Evolutionary conservation across 1,139 yeast genomes (phyloP).

Genomic region (Geotrichum klebahnii): DNA sequence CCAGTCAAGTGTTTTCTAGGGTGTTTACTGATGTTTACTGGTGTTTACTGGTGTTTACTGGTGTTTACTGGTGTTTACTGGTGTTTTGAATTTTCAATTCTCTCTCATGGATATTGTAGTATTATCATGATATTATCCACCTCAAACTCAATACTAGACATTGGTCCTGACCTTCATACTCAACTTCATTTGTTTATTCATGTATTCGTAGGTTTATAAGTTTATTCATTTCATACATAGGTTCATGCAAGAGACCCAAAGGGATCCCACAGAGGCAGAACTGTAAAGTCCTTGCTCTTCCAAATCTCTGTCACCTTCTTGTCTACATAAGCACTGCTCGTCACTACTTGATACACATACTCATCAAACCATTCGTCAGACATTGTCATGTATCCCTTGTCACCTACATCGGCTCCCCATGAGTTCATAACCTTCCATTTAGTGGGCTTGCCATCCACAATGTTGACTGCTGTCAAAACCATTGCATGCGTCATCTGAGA

Average conservation of each 20-base stretch:
- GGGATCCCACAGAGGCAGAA: slow-evolving; percentile 64
- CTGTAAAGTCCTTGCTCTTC: slow-evolving; percentile 49
- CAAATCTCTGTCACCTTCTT: slow-evolving; percentile 47
- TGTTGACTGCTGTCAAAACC: slow-evolving; percentile 63
- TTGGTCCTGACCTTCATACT: background rate
- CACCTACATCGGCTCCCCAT: slow-evolving; percentile 61
- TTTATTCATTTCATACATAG: background rate
- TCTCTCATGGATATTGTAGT: no score
- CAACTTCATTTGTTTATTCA: background rate
- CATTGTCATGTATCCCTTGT: slow-evolving; percentile 61
- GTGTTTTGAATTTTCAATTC: no score
- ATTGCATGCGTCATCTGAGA: slow-evolving; percentile 67
- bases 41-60: no score
- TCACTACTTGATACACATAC: slow-evolving; percentile 61
- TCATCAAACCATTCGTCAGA: slow-evolving; percentile 65
- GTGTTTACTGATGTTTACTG: no score
- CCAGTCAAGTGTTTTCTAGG: no score
- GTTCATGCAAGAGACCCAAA: slow-evolving; percentile 60
- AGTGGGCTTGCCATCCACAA: slow-evolving; percentile 48
- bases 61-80: no score
- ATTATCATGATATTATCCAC: no score
- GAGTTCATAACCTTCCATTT: slow-evolving; percentile 71
- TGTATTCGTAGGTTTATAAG: background rate
- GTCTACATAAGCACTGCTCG: slow-evolving; percentile 48
- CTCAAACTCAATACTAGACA: no score